A percentile compares a stretch with the other conserved stretches of the same genome.
Evolutionary conservation across 768 basidiomycete species (phyloP).

Genomic region (Rhodotorula taiwanensis): DNA sequence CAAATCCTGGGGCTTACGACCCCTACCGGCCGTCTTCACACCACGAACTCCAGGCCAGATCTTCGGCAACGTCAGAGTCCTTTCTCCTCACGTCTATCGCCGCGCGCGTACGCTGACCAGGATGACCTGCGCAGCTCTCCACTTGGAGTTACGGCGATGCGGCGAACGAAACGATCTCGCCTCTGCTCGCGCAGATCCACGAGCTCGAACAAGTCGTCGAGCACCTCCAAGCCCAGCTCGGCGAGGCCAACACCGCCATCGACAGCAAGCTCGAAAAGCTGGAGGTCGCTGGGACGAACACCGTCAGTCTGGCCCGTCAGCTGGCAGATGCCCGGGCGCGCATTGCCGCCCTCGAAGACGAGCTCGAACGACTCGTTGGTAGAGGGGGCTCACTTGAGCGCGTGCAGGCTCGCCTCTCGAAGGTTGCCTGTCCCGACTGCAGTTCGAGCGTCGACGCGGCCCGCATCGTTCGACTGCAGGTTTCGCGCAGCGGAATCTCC

Average conservation of each 20-base stretch:
- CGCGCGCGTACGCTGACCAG: slow-evolving; percentile 46
- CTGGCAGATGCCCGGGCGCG: slow-evolving; percentile 29
- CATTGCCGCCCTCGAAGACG: slow-evolving; percentile 36
- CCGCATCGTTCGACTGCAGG: slow-evolving; percentile 19
- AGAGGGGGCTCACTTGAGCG: slow-evolving; percentile 23
- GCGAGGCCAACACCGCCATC: slow-evolving; percentile 71
- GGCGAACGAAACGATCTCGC: slow-evolving; percentile 51
- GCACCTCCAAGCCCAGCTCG: slow-evolving; percentile 51
- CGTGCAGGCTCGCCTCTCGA: slow-evolving; percentile 21
- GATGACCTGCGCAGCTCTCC: slow-evolving; percentile 37
- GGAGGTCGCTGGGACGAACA: slow-evolving; percentile 55
- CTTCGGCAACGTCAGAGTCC: slow-evolving; percentile 28
- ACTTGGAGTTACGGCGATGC: slow-evolving; percentile 49
- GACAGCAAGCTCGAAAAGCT: slow-evolving; percentile 83
- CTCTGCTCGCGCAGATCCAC: slow-evolving; percentile 64
- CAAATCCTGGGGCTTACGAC: slow-evolving; percentile 35
- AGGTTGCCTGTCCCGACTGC: slow-evolving; percentile 37
- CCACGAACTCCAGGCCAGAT: slow-evolving; percentile 38
- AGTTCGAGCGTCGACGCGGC: slow-evolving; percentile 32
- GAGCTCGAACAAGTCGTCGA: slow-evolving; percentile 54
- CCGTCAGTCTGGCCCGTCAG: slow-evolving; percentile 29
- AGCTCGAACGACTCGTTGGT: slow-evolving; percentile 28
- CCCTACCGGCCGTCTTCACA: slow-evolving; percentile 33
- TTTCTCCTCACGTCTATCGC: slow-evolving; percentile 52
- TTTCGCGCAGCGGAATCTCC: slow-evolving; percentile 12